Percentiles rank a stretch among this genome's conserved stretches.
phyloP scores from a whole-genome alignment of 2,329 filamentous ascomycete genomes.

The Botryosphaeria dothidea region DNA sequence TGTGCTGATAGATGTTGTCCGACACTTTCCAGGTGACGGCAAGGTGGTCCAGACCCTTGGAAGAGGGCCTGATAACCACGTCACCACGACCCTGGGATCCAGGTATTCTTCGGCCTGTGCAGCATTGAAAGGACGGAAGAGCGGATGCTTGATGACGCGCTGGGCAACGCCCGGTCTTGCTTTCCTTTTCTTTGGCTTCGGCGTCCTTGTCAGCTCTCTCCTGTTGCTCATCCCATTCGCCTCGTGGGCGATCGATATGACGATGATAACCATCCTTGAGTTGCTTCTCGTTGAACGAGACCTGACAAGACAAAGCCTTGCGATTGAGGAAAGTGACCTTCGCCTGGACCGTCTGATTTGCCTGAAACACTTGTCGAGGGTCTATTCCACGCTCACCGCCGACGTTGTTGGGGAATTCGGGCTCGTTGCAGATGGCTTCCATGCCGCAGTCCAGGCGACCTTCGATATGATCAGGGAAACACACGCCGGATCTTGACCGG shows the following conservation, averaged over 20 bases:
- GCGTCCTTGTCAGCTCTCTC: slow-evolving; percentile 78
- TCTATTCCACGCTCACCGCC: slow-evolving; percentile 58
- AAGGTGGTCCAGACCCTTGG: slow-evolving; percentile 91
- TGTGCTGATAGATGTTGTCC: slow-evolving; percentile 94
- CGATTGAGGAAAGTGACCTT: slow-evolving; percentile 88
- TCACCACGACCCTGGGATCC: slow-evolving; percentile 81
- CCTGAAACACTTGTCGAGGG: slow-evolving; percentile 66
- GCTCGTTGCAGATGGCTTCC: slow-evolving; percentile 80
- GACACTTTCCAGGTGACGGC: slow-evolving; percentile 98
- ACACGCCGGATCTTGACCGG: slow-evolving; percentile 85
- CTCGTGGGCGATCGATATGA: slow-evolving; percentile 69
- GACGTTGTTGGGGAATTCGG: slow-evolving; percentile 75
- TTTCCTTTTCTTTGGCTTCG: slow-evolving; percentile 81
- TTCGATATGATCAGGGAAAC: slow-evolving; percentile 89
- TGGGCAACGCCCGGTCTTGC: slow-evolving; percentile 81
- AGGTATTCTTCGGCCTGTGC: slow-evolving; percentile 92
- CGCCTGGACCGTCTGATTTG: slow-evolving; percentile 82
- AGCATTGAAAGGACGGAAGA: slow-evolving; percentile 92
- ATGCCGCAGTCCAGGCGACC: slow-evolving; percentile 93
- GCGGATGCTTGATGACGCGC: slow-evolving; percentile 94
- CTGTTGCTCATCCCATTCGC: slow-evolving; percentile 83
- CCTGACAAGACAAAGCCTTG: slow-evolving; percentile 78
- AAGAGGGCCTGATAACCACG: slow-evolving; percentile 91
- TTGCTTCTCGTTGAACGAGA: slow-evolving; percentile 81
- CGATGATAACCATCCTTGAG: slow-evolving; percentile 72